Evolutionary conservation across 2,329 filamentous ascomycete genomes (phyloP).

Genomic region (Xylaria sp.): DNA sequence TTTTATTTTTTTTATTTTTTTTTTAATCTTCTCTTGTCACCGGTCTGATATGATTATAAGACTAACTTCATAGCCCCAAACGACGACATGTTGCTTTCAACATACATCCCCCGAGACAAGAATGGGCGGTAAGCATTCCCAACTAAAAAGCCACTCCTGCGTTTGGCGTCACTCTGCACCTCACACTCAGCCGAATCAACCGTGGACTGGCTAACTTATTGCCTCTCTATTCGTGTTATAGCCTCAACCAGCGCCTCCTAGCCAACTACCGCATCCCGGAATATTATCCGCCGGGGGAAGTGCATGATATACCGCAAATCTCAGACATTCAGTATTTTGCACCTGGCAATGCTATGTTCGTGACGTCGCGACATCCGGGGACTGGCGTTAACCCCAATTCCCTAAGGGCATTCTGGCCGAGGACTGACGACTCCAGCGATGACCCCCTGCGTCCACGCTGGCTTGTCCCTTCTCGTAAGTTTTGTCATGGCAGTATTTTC

Average conservation of each 20-base stretch:
- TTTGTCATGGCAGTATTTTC: background rate
- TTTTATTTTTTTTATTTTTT: too few relatives aligned
- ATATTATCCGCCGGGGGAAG: background rate
- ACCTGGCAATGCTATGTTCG: constrained; percentile 48
- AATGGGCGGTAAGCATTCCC: constrained; percentile 54
- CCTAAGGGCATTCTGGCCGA: background rate
- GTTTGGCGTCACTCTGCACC: background rate
- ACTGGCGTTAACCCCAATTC: background rate
- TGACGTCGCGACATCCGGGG: constrained; percentile 1
- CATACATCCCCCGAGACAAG: constrained; percentile 57
- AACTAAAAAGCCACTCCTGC: too few relatives aligned
- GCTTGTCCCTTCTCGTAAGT: constrained; percentile 20
- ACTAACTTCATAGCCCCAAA: constrained; percentile 48
- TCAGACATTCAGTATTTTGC: constrained; percentile 62
- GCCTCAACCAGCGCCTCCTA: constrained; percentile 42
- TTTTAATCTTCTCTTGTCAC: background rate
- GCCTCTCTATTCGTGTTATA: constrained; percentile 10
- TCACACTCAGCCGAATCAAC: background rate
- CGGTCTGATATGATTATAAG: constrained; percentile 12
- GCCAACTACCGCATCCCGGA: constrained; percentile 35
- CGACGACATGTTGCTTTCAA: constrained; percentile 52
- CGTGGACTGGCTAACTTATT: background rate
- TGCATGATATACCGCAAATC: constrained; percentile 41
- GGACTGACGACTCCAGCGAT: background rate
- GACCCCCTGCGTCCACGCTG: constrained; percentile 23